These are phyloP conservation scores for Lophium mytilinum DNA, from an alignment of 495 filamentous ascomycete species.

Conservation along the genomic window DNA sequence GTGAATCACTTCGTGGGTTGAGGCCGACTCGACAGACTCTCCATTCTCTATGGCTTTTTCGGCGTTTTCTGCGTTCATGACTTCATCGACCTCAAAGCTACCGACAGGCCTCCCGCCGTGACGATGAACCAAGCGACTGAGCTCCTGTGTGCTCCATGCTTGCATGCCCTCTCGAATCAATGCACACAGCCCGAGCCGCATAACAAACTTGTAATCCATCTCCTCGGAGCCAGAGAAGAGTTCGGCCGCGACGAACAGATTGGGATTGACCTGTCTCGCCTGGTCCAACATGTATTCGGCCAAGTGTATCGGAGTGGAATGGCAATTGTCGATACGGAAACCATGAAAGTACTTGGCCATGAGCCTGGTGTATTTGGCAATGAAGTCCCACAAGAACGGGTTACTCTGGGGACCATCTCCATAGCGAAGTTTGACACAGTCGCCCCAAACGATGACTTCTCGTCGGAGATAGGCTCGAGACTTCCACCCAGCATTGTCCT, in stretches of 20 bases:
- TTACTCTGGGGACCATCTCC: constrained; percentile 73
- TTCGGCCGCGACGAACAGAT: constrained; percentile 88
- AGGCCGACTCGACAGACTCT: constrained; percentile 23
- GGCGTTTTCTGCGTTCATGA: constrained; percentile 30
- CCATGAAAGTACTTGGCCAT: constrained; percentile 94
- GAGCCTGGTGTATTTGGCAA: constrained; percentile 83
- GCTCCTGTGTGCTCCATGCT: constrained; percentile 86
- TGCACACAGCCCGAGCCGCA: constrained; percentile 78
- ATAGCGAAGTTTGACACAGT: constrained; percentile 96
- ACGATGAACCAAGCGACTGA: constrained; percentile 86
- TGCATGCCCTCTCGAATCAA: constrained; percentile 98
- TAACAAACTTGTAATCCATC: constrained; percentile 92
- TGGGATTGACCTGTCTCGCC: constrained; percentile 77
- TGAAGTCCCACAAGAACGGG: constrained; percentile 91
- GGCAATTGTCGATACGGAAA: constrained; percentile 97
- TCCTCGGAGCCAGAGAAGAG: constrained; percentile 94
- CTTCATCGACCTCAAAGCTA: constrained; percentile 78
- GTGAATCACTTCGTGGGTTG: constrained; percentile 51
- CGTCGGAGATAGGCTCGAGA: constrained; percentile 86
- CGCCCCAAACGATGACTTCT: constrained; percentile 96
- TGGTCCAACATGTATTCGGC: constrained; percentile 92
- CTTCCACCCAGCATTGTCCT: constrained; percentile 83
- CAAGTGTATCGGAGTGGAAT: constrained; percentile 89
- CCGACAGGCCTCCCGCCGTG: constrained; percentile 93
- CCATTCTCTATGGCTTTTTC: constrained; percentile 32